phyloP scores from a whole-genome alignment of 495 filamentous ascomycete genomes.

The Tuber indicum region DNA sequence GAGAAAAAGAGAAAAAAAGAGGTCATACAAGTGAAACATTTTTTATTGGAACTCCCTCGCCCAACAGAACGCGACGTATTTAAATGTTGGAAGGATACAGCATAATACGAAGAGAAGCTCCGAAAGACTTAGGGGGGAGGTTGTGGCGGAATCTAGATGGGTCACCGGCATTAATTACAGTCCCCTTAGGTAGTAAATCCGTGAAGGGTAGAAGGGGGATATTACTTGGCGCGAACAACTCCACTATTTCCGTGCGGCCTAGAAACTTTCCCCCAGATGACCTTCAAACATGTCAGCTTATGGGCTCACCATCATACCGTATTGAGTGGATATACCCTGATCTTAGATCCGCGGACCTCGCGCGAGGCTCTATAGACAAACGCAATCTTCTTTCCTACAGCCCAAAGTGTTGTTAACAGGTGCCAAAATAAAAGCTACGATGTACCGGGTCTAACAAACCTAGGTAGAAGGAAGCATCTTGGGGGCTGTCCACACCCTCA shows the following conservation, averaged over 20 bases:
- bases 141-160: constrained; percentile 66
- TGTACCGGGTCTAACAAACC: constrained; percentile 41
- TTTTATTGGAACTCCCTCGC: constrained; percentile 22
- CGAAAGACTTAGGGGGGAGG: constrained; percentile 91
- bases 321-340: constrained; percentile 45
- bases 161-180: neutral
- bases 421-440: neutral
- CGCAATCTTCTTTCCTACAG: constrained; percentile 91
- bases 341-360: constrained; percentile 92
- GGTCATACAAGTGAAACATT: constrained; percentile 30
- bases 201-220: neutral
- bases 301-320: neutral
- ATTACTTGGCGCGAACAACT: constrained; percentile 76
- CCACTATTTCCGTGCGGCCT: constrained; percentile 94
- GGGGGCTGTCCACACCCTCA: constrained; percentile 83
- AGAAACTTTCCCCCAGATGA: constrained; percentile 99
- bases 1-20: constrained; percentile 9
- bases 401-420: constrained; percentile 37
- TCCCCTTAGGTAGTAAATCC: neutral
- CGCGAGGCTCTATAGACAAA: constrained; percentile 92
- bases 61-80: constrained; percentile 23
- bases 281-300: constrained; percentile 45
- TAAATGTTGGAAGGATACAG: constrained; percentile 83
- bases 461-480: constrained; percentile 63
- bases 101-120: constrained; percentile 95